A percentile compares a stretch with the other conserved stretches of the same genome.
These are phyloP conservation scores for Vitis rotundifolia DNA, from an alignment of 164 flowering plant genomes.

Conservation along the genomic window DNA sequence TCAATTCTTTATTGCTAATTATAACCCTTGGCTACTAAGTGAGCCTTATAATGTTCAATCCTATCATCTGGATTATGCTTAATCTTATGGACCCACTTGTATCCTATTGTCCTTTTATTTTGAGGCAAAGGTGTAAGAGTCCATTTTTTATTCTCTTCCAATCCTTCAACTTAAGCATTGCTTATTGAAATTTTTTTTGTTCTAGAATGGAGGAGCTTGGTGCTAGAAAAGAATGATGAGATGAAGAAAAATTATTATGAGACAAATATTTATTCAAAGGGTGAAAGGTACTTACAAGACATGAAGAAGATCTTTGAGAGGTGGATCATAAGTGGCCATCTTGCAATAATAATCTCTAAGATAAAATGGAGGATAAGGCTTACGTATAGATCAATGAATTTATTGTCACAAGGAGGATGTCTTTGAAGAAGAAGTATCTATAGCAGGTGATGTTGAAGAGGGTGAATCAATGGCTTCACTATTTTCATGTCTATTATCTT, in stretches of 20 bases:
- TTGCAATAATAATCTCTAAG: neutral
- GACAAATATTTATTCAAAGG: neutral
- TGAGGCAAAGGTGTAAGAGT: neutral
- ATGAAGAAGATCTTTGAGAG: neutral
- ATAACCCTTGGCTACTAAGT: too few relatives aligned
- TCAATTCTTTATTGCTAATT: too few relatives aligned
- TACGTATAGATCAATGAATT: neutral
- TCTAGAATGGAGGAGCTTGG: neutral
- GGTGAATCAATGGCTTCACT: too few relatives aligned
- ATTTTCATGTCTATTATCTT: too few relatives aligned
- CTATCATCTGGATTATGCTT: too few relatives aligned
- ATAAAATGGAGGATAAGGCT: neutral
- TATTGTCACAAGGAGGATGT: too few relatives aligned
- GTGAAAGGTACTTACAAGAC: neutral
- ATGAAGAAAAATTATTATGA: neutral
- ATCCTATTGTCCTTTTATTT: neutral
- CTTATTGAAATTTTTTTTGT: neutral
- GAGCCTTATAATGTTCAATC: too few relatives aligned
- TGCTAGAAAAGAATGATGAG: neutral
- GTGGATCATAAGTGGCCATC: neutral
- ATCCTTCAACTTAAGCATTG: neutral
- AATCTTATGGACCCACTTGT: neutral
- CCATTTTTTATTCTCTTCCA: neutral
- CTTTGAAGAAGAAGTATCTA: too few relatives aligned
- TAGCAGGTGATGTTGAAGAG: too few relatives aligned